A percentile compares a stretch with the other conserved stretches of the same genome.
Evolutionary conservation across 495 filamentous ascomycete species (phyloP).

Genomic region (Aspergillus ellipticus): DNA sequence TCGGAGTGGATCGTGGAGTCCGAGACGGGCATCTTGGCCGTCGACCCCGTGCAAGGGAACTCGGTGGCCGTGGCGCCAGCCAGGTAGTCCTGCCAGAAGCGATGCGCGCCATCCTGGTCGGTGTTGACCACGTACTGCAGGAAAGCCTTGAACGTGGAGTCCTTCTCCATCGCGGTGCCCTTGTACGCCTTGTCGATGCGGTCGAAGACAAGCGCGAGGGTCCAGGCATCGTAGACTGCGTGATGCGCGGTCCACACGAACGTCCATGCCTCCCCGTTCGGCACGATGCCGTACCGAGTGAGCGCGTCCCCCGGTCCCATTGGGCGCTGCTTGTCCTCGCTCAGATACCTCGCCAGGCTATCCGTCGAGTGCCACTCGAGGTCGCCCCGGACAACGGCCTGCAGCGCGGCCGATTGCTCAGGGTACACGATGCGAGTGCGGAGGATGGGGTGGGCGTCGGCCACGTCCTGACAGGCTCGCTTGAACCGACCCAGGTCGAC

Average conservation of each 20-base stretch:
- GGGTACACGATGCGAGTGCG: constrained; percentile 38
- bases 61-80: constrained; percentile 37
- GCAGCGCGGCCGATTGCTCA: not conserved
- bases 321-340: constrained; percentile 29
- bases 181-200: constrained; percentile 9
- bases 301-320: constrained; percentile 45
- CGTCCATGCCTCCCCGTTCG: not conserved
- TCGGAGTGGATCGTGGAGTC: not conserved
- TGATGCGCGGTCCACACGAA: constrained; percentile 33
- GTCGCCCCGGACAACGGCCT: constrained; percentile 4
- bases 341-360: constrained; percentile 24
- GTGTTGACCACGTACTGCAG: constrained; percentile 23
- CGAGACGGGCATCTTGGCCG: constrained; percentile 2
- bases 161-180: not conserved
- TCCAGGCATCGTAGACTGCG: constrained; percentile 31
- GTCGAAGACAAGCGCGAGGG: constrained; percentile 11
- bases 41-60: constrained; percentile 34
- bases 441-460: constrained; percentile 30
- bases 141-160: constrained; percentile 19
- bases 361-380: constrained; percentile 8
- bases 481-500: constrained; percentile 32
- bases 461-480: constrained; percentile 35
- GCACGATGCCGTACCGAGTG: constrained; percentile 41
- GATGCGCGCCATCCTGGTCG: constrained; percentile 14
- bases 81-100: constrained; percentile 37